Evolutionary conservation across 1,284 basidiomycete species (phyloP), one percentile per base, ranked within the genome.

Genomic region (Ceratobasidium papillatum): DNA sequence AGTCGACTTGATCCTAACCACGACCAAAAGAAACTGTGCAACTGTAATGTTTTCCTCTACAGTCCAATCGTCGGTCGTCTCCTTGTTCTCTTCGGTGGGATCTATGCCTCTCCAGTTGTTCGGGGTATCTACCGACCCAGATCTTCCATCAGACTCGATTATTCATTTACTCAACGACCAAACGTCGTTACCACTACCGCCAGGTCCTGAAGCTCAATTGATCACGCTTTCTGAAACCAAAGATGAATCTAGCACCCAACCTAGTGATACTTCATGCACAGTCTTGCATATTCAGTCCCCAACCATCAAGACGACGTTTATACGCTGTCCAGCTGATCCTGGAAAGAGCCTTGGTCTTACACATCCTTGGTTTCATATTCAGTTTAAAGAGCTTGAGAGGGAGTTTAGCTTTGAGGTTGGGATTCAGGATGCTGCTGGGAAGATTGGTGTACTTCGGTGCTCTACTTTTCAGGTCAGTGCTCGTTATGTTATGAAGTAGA

Each of bases 211-310:
- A 27, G 66, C 79, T 80, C 36, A 80, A 79, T 56, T 76, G 64
- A 7, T 79, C 78, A 3, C 9, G 19, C 17, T 32, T 51, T 1
- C 58, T 45, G 11, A 68, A 74, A 32, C 77, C 22, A 9, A 34
- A 22, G 25, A 66, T 25, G 27, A 65, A 3, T 25, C 27, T 56
- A 47, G 66, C 62, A 90, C n/a, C 80, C 86, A 79, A 41, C 32
- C 47, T 27, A 25, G 34, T 34, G 8, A 8, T n/a, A 8, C 56
- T 2, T 30, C 65, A 36, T 68, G 65, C 78, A 88, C 87, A 0
- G 93, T 94, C 0, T 84, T 95, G n/a, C 94, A 95, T 78, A 87
- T 95, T 56, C 94, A 95, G 79, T 93, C 92, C 2, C 92, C 93
- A 8, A 88, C 88, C 0, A 80, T 93, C 38, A 85, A 83, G 41